These are phyloP conservation scores for Naganishia cerealis DNA, from an alignment of 1,284 basidiomycete genomes.

Conservation along the genomic window DNA sequence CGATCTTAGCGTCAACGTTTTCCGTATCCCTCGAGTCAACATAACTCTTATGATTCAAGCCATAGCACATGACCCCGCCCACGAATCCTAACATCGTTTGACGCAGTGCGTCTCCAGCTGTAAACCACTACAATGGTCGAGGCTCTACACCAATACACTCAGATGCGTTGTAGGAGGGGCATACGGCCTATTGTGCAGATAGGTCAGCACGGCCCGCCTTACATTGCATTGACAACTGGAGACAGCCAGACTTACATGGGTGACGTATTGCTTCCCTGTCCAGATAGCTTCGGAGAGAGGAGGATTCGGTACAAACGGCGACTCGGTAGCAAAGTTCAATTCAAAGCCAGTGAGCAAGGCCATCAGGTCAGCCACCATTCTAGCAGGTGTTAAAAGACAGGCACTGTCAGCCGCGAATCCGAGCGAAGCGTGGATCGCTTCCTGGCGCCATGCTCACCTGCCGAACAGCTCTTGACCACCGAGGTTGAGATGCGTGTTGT, in stretches of 20 bases:
- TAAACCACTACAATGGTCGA: conserved; percentile 2
- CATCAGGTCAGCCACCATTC: conserved; percentile 56
- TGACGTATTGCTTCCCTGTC: conserved; percentile 32
- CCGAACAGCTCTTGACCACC: conserved; percentile 36
- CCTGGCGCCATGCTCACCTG: conserved; percentile 37
- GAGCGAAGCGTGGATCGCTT: not conserved
- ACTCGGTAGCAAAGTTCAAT: conserved; percentile 12
- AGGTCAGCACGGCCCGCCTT: not conserved
- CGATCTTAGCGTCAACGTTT: not conserved
- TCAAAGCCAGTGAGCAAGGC: conserved; percentile 29
- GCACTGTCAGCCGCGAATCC: not conserved
- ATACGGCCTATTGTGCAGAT: conserved; percentile 11
- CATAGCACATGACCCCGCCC: too few relatives aligned
- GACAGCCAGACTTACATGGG: not conserved
- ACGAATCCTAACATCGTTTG: too few relatives aligned
- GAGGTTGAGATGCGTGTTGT: conserved; percentile 51
- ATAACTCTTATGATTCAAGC: too few relatives aligned
- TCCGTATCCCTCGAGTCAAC: not conserved
- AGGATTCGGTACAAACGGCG: conserved; percentile 26
- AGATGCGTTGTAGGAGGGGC: conserved; percentile 31
- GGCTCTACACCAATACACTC: conserved; percentile 27
- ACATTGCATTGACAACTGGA: not conserved
- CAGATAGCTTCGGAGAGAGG: conserved; percentile 28
- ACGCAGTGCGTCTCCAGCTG: too few relatives aligned
- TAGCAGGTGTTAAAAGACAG: not conserved